These are phyloP conservation scores for Scheffersomyces segobiensis DNA, from an alignment of 1,139 yeast species.

Conservation along the genomic window DNA sequence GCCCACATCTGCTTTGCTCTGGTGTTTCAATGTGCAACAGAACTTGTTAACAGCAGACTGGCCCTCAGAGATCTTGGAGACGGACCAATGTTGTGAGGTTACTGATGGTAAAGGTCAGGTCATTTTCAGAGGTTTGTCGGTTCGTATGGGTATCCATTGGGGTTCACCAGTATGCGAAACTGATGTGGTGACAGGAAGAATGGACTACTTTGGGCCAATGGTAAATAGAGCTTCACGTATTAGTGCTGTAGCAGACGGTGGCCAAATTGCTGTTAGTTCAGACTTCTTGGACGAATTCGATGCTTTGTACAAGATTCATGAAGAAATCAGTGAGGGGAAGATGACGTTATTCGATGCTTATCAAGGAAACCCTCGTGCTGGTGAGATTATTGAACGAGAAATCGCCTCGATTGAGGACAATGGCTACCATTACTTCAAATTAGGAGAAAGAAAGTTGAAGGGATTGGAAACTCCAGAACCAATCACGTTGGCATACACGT, in stretches of 20 bases:
- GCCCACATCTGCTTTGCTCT: conserved; percentile 82
- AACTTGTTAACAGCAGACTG: conserved; percentile 83
- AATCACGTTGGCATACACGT: conserved; percentile 78
- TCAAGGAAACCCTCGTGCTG: conserved; percentile 58
- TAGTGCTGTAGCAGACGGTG: conserved; percentile 95
- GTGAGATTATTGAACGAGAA: conserved; percentile 68
- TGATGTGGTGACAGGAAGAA: conserved; percentile 91
- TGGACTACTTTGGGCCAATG: conserved; percentile 99
- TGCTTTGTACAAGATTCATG: conserved; percentile 56
- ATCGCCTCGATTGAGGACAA: conserved; percentile 63
- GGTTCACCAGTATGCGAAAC: conserved; percentile 96
- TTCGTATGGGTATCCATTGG: conserved; percentile 98
- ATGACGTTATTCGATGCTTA: conserved; percentile 55
- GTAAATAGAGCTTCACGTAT: conserved; percentile 94
- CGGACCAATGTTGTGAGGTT: conserved; percentile 82
- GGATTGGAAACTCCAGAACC: conserved; percentile 94
- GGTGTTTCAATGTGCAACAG: conserved; percentile 94
- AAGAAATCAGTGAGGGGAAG: conserved; percentile 42
- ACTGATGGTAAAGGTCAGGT: conserved; percentile 64
- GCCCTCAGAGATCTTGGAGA: conserved; percentile 90
- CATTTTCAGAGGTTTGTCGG: conserved; percentile 85
- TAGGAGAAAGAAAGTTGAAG: conserved; percentile 88
- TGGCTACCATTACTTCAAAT: conserved; percentile 67
- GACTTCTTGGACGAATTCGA: conserved; percentile 77
- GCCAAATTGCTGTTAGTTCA: conserved; percentile 86